Percentiles rank a stretch among this genome's conserved stretches.
These are phyloP conservation scores for Fusarium subtropicale DNA, from an alignment of 2,329 filamentous ascomycete genomes.

Conservation along the genomic window DNA sequence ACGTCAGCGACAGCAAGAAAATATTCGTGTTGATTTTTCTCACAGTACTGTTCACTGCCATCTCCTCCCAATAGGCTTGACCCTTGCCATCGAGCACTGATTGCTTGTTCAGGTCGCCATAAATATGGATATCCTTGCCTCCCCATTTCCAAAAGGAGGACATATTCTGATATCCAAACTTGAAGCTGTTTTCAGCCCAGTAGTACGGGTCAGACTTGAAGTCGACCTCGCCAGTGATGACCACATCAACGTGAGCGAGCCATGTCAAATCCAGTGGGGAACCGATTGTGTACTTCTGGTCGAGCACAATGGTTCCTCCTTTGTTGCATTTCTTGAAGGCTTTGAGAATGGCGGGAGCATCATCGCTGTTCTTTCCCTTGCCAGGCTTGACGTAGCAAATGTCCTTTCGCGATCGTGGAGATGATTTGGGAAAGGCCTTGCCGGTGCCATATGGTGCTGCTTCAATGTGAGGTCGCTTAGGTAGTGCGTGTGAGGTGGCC, in stretches of 20 bases:
- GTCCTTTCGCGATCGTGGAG: slow-evolving; percentile 19
- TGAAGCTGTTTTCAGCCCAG: slow-evolving; percentile 74
- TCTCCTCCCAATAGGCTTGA: slow-evolving; percentile 43
- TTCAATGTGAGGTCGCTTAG: slow-evolving; percentile 34
- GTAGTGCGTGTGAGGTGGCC: slow-evolving; percentile 15
- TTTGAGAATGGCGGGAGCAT: slow-evolving; percentile 37
- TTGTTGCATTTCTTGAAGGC: slow-evolving; percentile 64
- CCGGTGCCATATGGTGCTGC: slow-evolving; percentile 38
- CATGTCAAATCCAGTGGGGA: slow-evolving; percentile 75
- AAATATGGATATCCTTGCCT: slow-evolving; percentile 67
- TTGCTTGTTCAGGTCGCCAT: slow-evolving; percentile 73
- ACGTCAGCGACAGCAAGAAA: neutral
- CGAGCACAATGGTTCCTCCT: slow-evolving; percentile 71
- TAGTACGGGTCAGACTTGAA: slow-evolving; percentile 76
- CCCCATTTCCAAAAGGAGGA: slow-evolving; percentile 53
- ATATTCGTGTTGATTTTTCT: slow-evolving; percentile 61
- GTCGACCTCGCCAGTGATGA: slow-evolving; percentile 65
- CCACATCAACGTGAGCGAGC: slow-evolving; percentile 71
- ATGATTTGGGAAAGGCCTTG: slow-evolving; percentile 31
- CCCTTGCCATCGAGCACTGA: slow-evolving; percentile 67
- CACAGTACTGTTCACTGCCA: slow-evolving; percentile 35
- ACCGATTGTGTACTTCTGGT: slow-evolving; percentile 69
- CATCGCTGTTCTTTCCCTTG: slow-evolving; percentile 20
- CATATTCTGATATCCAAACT: slow-evolving; percentile 74
- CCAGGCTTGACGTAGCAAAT: slow-evolving; percentile 41